Evolutionary conservation across 495 filamentous ascomycete genomes (phyloP), one percentile per base, ranked within the genome.

Genomic region (Coniosporium apollinis): DNA sequence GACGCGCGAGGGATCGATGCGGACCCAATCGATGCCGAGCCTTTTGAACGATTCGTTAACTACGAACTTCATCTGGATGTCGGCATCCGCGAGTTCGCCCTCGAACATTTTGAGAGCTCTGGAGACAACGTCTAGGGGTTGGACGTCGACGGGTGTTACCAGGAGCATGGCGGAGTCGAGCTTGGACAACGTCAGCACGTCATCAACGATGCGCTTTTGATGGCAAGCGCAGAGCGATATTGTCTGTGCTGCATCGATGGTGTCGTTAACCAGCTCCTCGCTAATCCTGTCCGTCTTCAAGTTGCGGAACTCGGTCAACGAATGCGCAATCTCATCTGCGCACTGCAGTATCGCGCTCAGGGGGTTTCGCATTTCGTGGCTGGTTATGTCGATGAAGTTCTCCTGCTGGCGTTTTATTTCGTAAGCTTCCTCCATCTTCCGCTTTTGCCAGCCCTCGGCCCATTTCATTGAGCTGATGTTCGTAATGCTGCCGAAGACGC

Each of bases 381-480:
- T 82, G 5, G 79, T 85, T 42, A 84, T 87, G 51, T 87, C 82
- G 47, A 89, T 86, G 52, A 87, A 91, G 40, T 83, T 84, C 48
- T 87, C 57, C 34, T 61, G 57, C 38, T 61, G 58, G 25, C 58
- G 41, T 40, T 62, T 62, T 6, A 60, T 43, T 36, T 62, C 58
- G 3, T 60, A 48, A 10, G 58, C 58, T 36, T 62, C 58, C 41
- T 60, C 55, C 37, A 69, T 58, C 39, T 70, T 63, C 26, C 63
- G 60, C 45, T 65, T 75, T 48, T 79, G 73, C 21, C 75, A 62
- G 36, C 66, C 66, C 44, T 77, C 71, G 14, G 55, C 75, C 57
- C 58, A 62, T 39, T 62, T 62, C 39, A 60, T 57, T 34, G 55
- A 45, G 38, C 49, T 54, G 33, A 62, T 62, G 33, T 62, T 59